phyloP scores from a whole-genome alignment of 2,329 filamentous ascomycete genomes.

The Nigrospora sphaerica region DNA sequence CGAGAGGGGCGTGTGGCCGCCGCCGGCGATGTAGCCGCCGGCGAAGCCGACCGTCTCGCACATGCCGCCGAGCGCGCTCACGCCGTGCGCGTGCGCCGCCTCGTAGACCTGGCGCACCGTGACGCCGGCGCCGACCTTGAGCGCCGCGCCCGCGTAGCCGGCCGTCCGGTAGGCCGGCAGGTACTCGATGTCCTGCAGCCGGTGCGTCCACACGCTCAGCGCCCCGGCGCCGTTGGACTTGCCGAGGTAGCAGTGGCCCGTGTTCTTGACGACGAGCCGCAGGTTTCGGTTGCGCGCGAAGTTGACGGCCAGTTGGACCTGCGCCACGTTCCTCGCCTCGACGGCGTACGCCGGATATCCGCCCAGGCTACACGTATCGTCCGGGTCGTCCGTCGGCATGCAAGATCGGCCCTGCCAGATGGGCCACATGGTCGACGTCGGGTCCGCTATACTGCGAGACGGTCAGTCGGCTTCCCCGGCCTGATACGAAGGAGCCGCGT shows the following conservation, averaged over 20 bases:
- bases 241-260: slow-evolving; percentile 42
- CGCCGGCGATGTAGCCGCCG: slow-evolving; percentile 40
- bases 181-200: slow-evolving; percentile 25
- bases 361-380: slow-evolving; percentile 27
- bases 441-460: slow-evolving; percentile 21
- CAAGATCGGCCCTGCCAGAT: slow-evolving; percentile 18
- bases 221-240: slow-evolving; percentile 31
- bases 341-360: slow-evolving; percentile 35
- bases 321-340: slow-evolving; percentile 30
- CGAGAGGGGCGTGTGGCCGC: slow-evolving; percentile 47
- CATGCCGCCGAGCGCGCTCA: slow-evolving; percentile 47
- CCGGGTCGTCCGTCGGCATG: slow-evolving; percentile 14
- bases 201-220: slow-evolving; percentile 30
- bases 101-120: slow-evolving; percentile 46
- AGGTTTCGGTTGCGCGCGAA: slow-evolving; percentile 38
- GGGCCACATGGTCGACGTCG: slow-evolving; percentile 30
- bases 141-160: slow-evolving; percentile 35
- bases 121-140: slow-evolving; percentile 50
- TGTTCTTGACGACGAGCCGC: slow-evolving; percentile 45
- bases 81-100: slow-evolving; percentile 35
- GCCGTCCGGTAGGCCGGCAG: slow-evolving; percentile 22
- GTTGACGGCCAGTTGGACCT: slow-evolving; percentile 38
- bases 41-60: slow-evolving; percentile 44
- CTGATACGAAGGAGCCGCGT: not conserved
- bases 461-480: not conserved